phyloP scores from a whole-genome alignment of 2,329 filamentous ascomycete species.

The Colletotrichum tanaceti region DNA sequence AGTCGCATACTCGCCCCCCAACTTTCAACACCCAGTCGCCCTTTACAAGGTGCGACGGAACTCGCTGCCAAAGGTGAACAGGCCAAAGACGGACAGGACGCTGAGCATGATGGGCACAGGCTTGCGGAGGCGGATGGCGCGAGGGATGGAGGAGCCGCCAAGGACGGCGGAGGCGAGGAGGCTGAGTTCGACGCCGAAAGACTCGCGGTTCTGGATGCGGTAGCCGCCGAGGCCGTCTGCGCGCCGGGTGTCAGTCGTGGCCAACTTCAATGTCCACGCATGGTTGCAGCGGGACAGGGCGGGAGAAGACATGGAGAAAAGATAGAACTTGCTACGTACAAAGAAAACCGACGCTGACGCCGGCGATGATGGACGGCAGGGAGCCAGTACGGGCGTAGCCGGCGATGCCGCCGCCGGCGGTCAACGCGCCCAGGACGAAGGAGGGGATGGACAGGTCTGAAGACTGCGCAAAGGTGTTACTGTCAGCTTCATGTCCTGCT shows the following conservation, averaged over 20 bases:
- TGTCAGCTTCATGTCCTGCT: background rate
- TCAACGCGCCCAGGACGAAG: constrained; percentile 82
- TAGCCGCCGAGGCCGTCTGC: constrained; percentile 82
- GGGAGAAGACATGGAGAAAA: background rate
- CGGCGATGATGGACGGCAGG: constrained; percentile 86
- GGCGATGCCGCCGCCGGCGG: constrained; percentile 86
- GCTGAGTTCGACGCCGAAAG: constrained; percentile 90
- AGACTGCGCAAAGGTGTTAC: constrained; percentile 41
- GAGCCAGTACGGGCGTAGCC: constrained; percentile 89
- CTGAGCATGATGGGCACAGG: constrained; percentile 85
- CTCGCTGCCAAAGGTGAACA: constrained; percentile 82
- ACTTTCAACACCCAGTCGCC: constrained; percentile 12
- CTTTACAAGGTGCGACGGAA: constrained; percentile 58
- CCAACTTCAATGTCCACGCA: background rate
- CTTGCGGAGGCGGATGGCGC: constrained; percentile 86
- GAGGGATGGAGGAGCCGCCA: constrained; percentile 84
- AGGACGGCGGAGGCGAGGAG: constrained; percentile 88
- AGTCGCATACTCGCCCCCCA: constrained; percentile 6
- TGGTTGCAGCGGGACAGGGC: background rate
- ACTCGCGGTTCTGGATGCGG: constrained; percentile 78
- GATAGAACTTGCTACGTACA: constrained; percentile 55
- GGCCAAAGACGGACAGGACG: constrained; percentile 80
- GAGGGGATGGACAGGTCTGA: constrained; percentile 70
- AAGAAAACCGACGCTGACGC: constrained; percentile 79
- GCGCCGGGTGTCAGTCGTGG: constrained; percentile 16